Percentiles rank a stretch among this genome's conserved stretches.
These are phyloP conservation scores for Scedosporium aurantiacum DNA, from an alignment of 2,329 filamentous ascomycete genomes.

Conservation along the genomic window DNA sequence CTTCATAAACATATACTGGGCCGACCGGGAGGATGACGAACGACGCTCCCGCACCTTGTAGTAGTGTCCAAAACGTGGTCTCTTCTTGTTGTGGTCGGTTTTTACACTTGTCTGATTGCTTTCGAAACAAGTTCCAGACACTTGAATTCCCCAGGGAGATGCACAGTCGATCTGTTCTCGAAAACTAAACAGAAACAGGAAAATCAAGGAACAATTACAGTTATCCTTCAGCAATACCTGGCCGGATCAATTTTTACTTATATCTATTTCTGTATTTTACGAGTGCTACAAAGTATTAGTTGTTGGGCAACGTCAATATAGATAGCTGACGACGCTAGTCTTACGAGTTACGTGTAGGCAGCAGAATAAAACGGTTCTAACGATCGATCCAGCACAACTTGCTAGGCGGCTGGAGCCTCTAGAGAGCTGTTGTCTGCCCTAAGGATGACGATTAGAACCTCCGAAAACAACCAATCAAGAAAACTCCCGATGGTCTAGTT, in stretches of 20 bases:
- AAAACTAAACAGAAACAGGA: neutral
- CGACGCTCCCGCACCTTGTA: neutral
- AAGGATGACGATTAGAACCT: neutral
- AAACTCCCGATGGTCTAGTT: slow-evolving; percentile 2
- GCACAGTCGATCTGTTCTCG: slow-evolving; percentile 3
- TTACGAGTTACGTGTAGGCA: slow-evolving; percentile 2
- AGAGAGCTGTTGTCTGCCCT: neutral
- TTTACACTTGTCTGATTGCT: neutral
- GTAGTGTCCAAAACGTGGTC: neutral
- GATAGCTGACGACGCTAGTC: slow-evolving; percentile 2
- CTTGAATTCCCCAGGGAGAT: neutral
- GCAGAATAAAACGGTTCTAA: neutral
- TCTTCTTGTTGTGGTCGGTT: neutral
- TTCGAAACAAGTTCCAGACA: slow-evolving; percentile 6
- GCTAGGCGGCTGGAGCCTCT: too few species aligned
- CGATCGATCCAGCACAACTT: too few species aligned
- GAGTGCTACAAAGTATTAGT: too few species aligned
- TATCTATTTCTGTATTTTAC: neutral
- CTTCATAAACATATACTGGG: too few species aligned
- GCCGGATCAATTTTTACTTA: neutral
- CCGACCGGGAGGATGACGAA: neutral
- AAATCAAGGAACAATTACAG: neutral
- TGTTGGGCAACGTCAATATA: neutral
- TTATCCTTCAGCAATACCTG: neutral
- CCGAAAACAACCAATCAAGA: neutral